These are phyloP conservation scores for Coniosporium tulheliwenetii DNA, from an alignment of 2,329 filamentous ascomycete genomes.

Conservation along the genomic window DNA sequence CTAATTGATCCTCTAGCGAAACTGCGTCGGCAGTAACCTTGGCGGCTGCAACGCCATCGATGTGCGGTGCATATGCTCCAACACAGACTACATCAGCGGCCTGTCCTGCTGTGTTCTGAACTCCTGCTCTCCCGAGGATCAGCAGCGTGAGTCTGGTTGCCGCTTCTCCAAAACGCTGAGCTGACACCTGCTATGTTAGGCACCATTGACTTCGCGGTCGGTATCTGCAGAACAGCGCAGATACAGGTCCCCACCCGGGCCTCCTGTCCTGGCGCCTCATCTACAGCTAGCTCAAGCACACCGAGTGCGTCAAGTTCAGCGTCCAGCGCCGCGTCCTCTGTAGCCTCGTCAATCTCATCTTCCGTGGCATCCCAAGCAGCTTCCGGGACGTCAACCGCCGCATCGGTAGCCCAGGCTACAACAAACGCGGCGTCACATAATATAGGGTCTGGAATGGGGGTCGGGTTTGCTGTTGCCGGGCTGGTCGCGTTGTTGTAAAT, in stretches of 20 bases:
- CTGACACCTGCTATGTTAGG: neutral
- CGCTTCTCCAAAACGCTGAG: neutral
- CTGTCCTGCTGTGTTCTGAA: slow-evolving; percentile 26
- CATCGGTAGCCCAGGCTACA: neutral
- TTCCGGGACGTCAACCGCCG: neutral
- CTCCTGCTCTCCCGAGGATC: slow-evolving; percentile 16
- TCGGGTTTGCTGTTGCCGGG: neutral
- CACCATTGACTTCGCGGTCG: neutral
- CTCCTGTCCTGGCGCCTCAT: slow-evolving; percentile 15
- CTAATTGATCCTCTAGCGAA: slow-evolving; percentile 7
- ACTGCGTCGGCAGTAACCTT: slow-evolving; percentile 20
- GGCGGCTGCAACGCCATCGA: slow-evolving; percentile 22
- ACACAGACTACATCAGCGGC: slow-evolving; percentile 15
- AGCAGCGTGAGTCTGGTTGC: slow-evolving; percentile 12
- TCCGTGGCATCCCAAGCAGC: neutral
- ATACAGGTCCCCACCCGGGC: slow-evolving; percentile 17
- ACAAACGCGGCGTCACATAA: neutral
- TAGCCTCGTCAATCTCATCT: neutral
- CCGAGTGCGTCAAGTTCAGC: neutral
- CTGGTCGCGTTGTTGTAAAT: neutral
- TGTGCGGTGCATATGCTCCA: slow-evolving; percentile 26
- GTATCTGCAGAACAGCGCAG: neutral
- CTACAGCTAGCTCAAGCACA: neutral
- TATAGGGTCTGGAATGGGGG: neutral
- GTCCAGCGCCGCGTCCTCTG: neutral